A percentile compares a stretch with the other conserved stretches of the same genome.
Evolutionary conservation across 345 rosid genomes (phyloP).

Genomic region (Iberis pinnata): DNA sequence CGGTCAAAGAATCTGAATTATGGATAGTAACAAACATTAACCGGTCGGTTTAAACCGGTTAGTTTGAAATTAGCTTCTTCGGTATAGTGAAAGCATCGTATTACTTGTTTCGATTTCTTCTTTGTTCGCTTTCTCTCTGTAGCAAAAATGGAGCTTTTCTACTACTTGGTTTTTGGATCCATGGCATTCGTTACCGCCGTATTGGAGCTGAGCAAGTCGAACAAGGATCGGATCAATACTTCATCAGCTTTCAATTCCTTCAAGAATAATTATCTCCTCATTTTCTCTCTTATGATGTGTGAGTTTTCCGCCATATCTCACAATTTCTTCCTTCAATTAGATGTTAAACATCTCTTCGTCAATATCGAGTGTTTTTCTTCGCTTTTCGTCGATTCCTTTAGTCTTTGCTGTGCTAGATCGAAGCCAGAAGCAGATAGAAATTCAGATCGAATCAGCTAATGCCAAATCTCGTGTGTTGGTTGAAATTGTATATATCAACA

Average conservation of each 20-base stretch:
- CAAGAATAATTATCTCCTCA: slow-evolving; percentile 75
- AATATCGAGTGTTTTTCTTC: no score
- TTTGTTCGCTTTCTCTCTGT: neutral
- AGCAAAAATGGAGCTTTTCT: slow-evolving; percentile 59
- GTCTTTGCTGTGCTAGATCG: neutral
- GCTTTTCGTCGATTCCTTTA: neutral
- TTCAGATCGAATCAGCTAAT: no score
- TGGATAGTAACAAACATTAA: neutral
- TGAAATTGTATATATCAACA: neutral
- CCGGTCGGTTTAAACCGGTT: slow-evolving; percentile 14
- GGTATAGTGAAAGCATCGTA: neutral
- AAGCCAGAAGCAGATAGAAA: neutral
- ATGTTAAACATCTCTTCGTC: no score
- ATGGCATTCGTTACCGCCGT: slow-evolving; percentile 52
- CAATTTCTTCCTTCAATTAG: neutral
- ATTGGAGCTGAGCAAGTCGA: slow-evolving; percentile 57
- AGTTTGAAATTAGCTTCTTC: neutral
- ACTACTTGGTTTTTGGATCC: slow-evolving; percentile 48
- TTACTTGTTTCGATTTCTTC: neutral
- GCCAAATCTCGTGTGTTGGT: neutral
- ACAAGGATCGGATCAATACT: slow-evolving; percentile 60
- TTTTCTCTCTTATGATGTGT: slow-evolving; percentile 90
- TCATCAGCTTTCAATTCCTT: slow-evolving; percentile 63
- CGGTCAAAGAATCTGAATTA: neutral
- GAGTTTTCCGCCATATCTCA: slow-evolving; percentile 1